Evolutionary conservation across 1,284 basidiomycete species (phyloP).

Genomic region (Schizophyllum commune): DNA sequence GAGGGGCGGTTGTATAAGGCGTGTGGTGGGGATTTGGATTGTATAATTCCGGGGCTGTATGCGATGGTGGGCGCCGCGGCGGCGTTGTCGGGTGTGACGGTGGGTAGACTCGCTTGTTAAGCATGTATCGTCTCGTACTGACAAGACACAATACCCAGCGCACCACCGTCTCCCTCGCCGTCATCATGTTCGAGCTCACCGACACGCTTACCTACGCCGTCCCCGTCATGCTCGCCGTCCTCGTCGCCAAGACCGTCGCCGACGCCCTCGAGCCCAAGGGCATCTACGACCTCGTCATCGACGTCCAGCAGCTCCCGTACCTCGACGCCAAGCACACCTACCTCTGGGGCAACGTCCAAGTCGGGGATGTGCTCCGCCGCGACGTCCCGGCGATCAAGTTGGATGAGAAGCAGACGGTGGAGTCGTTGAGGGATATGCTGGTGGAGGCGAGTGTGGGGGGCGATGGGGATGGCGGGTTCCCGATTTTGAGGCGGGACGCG

Average conservation of each 20-base stretch:
- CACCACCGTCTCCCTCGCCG: slow-evolving; percentile 87
- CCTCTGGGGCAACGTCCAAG: slow-evolving; percentile 72
- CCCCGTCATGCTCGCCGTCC: slow-evolving; percentile 86
- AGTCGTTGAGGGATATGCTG: slow-evolving; percentile 61
- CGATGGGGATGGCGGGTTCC: slow-evolving; percentile 83
- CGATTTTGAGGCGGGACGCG: slow-evolving; percentile 53
- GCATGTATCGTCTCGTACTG: not conserved
- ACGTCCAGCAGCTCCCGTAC: slow-evolving; percentile 74
- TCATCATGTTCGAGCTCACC: slow-evolving; percentile 97
- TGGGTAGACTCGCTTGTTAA: slow-evolving; percentile 24
- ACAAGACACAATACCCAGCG: slow-evolving; percentile 32
- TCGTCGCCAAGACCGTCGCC: slow-evolving; percentile 90
- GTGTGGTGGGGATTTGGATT: slow-evolving; percentile 60
- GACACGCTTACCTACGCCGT: slow-evolving; percentile 92
- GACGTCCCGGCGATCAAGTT: slow-evolving; percentile 61
- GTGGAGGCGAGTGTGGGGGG: slow-evolving; percentile 49
- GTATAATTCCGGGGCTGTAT: slow-evolving; percentile 81
- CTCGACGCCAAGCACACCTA: slow-evolving; percentile 87
- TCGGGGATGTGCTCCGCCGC: slow-evolving; percentile 68
- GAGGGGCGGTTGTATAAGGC: slow-evolving; percentile 52
- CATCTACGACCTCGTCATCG: slow-evolving; percentile 94
- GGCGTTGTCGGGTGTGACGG: slow-evolving; percentile 82
- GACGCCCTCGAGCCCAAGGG: slow-evolving; percentile 92
- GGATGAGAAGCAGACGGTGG: slow-evolving; percentile 66
- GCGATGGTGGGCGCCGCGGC: slow-evolving; percentile 93